A percentile compares a stretch with the other conserved stretches of the same genome.
Evolutionary conservation across 2,329 filamentous ascomycete species (phyloP).

Genomic region (Colletotrichum ledebouriae): DNA sequence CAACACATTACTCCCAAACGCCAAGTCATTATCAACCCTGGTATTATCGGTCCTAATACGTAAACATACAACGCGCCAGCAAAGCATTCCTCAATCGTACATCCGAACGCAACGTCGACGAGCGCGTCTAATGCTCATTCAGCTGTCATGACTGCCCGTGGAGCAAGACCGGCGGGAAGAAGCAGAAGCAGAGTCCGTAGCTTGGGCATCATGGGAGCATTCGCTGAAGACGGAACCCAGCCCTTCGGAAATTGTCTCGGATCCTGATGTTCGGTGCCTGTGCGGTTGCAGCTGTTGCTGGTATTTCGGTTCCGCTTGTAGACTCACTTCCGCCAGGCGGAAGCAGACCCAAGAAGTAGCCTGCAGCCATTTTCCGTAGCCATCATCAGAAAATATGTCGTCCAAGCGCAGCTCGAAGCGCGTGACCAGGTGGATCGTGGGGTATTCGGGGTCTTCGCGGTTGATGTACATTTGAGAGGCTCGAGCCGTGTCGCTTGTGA

Average conservation of each 20-base stretch:
- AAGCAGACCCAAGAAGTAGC: neutral
- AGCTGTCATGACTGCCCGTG: neutral
- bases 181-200: neutral
- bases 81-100: neutral
- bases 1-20: neutral
- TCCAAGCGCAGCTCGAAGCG: neutral
- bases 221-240: neutral
- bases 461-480: neutral
- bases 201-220: neutral
- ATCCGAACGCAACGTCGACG: neutral
- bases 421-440: neutral
- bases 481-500: neutral
- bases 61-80: neutral
- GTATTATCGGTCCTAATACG: neutral
- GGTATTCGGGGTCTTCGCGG: neutral
- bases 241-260: neutral
- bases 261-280: neutral
- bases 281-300: neutral
- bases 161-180: neutral
- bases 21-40: neutral
- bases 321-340: neutral
- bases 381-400: neutral
- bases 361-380: neutral
- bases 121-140: constrained; percentile 2
- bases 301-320: neutral